Conservation (phyloP, 148 eudicot species). For the Chenopodium quinoa region DNA sequence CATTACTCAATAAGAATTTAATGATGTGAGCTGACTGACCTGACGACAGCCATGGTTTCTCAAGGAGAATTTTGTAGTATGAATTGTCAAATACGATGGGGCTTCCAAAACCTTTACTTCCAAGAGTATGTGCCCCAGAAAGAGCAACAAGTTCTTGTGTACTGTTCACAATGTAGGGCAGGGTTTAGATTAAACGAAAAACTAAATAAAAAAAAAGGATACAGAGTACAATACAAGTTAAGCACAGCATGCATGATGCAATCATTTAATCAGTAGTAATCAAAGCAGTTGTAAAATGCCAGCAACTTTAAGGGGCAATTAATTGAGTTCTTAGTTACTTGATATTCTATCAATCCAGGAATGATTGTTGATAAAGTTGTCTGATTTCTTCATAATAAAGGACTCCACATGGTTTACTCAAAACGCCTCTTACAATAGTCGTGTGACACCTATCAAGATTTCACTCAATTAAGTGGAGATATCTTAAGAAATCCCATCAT, state of each 20-base stretch:
- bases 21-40: slow-evolving; percentile 38
- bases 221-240: slow-evolving; percentile 6
- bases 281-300: neutral
- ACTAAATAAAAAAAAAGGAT: neutral
- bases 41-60: slow-evolving; percentile 80
- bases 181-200: neutral
- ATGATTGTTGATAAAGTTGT: neutral
- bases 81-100: slow-evolving; percentile 81
- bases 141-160: slow-evolving; percentile 88
- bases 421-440: neutral
- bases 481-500: neutral
- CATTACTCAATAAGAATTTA: neutral
- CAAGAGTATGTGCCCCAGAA: slow-evolving; percentile 96
- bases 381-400: neutral
- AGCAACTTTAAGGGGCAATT: neutral
- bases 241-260: neutral
- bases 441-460: neutral
- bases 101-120: slow-evolving; percentile 90
- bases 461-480: neutral
- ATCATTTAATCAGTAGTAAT: neutral
- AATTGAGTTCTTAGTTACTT: neutral
- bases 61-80: slow-evolving; percentile 80
- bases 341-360: neutral
- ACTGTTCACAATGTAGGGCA: slow-evolving; percentile 39
- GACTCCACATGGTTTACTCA: neutral